Evolutionary conservation across 148 eudicot genomes (phyloP).

Genomic region (Chenopodium album): DNA sequence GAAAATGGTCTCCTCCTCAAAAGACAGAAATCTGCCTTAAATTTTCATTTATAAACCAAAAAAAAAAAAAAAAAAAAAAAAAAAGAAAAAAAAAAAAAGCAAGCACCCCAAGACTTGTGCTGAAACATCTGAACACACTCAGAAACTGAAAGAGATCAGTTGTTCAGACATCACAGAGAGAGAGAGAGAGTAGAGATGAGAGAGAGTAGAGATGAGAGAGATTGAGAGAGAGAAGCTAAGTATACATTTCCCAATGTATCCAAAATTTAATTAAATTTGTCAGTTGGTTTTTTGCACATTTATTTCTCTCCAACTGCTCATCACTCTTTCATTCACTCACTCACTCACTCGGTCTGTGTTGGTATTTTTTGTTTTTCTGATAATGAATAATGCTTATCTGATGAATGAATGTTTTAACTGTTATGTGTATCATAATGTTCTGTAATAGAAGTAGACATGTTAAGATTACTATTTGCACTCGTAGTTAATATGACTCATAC

Average conservation of each 20-base stretch:
- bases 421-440: not conserved
- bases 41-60: not conserved
- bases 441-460: too few relatives aligned
- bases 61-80: not conserved
- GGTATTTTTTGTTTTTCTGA: not conserved
- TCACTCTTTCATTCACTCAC: conserved; percentile 5
- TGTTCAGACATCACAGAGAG: not conserved
- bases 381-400: not conserved
- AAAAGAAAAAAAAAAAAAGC: not conserved
- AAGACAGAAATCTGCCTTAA: conserved; percentile 21
- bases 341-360: not conserved
- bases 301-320: conserved; percentile 28
- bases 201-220: not conserved
- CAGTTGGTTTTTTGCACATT: conserved; percentile 29
- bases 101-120: conserved; percentile 34
- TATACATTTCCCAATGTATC: conserved; percentile 36
- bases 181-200: not conserved
- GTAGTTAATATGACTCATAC: too few relatives aligned
- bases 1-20: conserved; percentile 23
- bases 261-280: conserved; percentile 11
- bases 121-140: conserved; percentile 29
- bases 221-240: not conserved
- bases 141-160: conserved; percentile 10
- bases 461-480: too few relatives aligned
- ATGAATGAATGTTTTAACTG: not conserved